Percentiles rank a stretch among this genome's conserved stretches.
phyloP scores from a whole-genome alignment of 83 land plant genomes.

The Larix sibirica region DNA sequence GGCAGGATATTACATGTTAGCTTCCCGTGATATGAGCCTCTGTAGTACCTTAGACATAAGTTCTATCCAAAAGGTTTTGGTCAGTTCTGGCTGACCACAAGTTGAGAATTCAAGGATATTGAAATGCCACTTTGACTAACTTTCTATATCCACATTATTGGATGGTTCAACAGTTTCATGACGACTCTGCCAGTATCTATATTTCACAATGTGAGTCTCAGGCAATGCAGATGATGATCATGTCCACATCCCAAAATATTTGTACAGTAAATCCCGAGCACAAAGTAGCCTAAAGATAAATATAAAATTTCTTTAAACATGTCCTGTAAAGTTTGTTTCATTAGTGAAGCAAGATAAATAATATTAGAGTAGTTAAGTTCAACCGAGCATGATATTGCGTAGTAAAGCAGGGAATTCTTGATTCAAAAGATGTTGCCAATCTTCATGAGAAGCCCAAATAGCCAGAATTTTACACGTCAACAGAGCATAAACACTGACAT shows the following conservation, averaged over 20 bases:
- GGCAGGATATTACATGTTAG: too few species aligned
- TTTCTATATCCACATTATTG: not conserved
- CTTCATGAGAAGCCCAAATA: not conserved
- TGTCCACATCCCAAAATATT: not conserved
- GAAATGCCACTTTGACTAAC: not conserved
- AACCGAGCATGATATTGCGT: not conserved
- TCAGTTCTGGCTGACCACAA: too few species aligned
- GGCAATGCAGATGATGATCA: not conserved
- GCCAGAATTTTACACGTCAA: too few species aligned
- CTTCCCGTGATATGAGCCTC: too few species aligned
- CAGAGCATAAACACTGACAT: not conserved
- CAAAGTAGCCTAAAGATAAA: not conserved
- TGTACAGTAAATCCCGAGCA: not conserved
- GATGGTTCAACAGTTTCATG: not conserved
- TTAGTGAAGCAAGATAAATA: not conserved
- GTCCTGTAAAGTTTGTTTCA: not conserved
- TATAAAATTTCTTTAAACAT: not conserved
- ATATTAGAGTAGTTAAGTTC: not conserved
- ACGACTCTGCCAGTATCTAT: not conserved
- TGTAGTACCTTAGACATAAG: too few species aligned
- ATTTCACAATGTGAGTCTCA: not conserved
- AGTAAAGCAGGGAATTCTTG: not conserved
- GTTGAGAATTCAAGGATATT: too few species aligned
- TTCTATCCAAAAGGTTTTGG: too few species aligned
- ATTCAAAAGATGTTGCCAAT: not conserved